Evolutionary conservation across 2,329 filamentous ascomycete genomes (phyloP).

Genomic region (Phoma sp.): DNA sequence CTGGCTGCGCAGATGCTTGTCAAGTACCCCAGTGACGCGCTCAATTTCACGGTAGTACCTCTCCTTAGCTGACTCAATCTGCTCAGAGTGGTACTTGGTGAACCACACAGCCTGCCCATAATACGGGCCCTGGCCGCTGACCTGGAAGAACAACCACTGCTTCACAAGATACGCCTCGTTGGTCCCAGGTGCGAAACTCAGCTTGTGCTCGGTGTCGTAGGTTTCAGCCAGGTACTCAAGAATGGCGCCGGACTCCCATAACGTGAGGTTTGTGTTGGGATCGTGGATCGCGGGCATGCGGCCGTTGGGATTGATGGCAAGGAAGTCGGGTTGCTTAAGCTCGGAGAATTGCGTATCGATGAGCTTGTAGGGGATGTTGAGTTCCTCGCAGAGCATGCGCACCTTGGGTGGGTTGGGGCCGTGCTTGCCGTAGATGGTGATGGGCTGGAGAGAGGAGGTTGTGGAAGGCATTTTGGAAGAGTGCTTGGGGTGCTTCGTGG

Average conservation of each 20-base stretch:
- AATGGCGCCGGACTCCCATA: constrained; percentile 56
- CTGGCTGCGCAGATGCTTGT: constrained; percentile 46
- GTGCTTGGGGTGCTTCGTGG: too few species aligned
- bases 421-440: constrained; percentile 30
- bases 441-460: constrained; percentile 22
- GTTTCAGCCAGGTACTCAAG: constrained; percentile 52
- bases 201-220: constrained; percentile 51
- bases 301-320: constrained; percentile 50
- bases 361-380: constrained; percentile 50
- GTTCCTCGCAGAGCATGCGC: constrained; percentile 53
- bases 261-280: constrained; percentile 51
- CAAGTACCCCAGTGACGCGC: constrained; percentile 55
- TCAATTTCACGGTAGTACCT: constrained; percentile 57
- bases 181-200: constrained; percentile 44
- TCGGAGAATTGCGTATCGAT: constrained; percentile 46
- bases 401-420: constrained; percentile 54
- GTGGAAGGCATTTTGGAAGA: constrained; percentile 10
- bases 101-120: constrained; percentile 50
- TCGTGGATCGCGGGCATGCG: constrained; percentile 55
- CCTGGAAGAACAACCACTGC: constrained; percentile 56
- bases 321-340: constrained; percentile 50
- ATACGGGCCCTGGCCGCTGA: constrained; percentile 54
- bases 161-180: constrained; percentile 49
- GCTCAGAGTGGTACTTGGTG: constrained; percentile 47
- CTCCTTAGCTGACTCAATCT: constrained; percentile 52